Evolutionary conservation across 2,329 filamentous ascomycete genomes (phyloP).

Genomic region (Hymenoscyphus linearis): DNA sequence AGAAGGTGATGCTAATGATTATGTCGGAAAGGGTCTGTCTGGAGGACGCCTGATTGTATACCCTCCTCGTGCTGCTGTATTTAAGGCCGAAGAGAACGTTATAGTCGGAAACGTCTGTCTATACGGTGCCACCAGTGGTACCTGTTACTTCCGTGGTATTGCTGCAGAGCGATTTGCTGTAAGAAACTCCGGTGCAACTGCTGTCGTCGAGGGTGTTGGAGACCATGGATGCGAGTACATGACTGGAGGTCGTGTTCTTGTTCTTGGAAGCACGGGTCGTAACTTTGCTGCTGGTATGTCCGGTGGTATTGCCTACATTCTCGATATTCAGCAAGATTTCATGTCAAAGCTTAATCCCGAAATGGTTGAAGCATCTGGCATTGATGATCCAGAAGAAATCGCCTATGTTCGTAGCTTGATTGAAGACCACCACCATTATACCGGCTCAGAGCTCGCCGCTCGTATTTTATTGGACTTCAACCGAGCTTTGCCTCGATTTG

Average conservation of each 20-base stretch:
- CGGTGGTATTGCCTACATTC: conserved; percentile 90
- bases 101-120: conserved; percentile 91
- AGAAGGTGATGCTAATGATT: conserved; percentile 94
- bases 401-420: conserved; percentile 86
- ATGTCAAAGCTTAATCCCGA: conserved; percentile 91
- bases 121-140: conserved; percentile 87
- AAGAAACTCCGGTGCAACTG: conserved; percentile 90
- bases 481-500: conserved; percentile 79
- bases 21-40: conserved; percentile 92
- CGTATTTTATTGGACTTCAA: conserved; percentile 94
- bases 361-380: conserved; percentile 85
- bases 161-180: conserved; percentile 96
- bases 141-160: conserved; percentile 94
- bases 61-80: conserved; percentile 81
- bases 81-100: conserved; percentile 94
- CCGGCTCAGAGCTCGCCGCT: conserved; percentile 88
- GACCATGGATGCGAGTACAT: conserved; percentile 99
- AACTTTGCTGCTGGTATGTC: conserved; percentile 99
- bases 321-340: conserved; percentile 88
- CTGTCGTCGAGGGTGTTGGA: conserved; percentile 94
- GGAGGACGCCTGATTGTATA: conserved; percentile 92
- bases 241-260: conserved; percentile 87
- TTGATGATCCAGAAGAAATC: conserved; percentile 84
- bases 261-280: conserved; percentile 83
- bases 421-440: conserved; percentile 97